Evolutionary conservation across 1,284 basidiomycete species (phyloP), one percentile per base, ranked within the genome.

Genomic region (Neolentinus lepideus): DNA sequence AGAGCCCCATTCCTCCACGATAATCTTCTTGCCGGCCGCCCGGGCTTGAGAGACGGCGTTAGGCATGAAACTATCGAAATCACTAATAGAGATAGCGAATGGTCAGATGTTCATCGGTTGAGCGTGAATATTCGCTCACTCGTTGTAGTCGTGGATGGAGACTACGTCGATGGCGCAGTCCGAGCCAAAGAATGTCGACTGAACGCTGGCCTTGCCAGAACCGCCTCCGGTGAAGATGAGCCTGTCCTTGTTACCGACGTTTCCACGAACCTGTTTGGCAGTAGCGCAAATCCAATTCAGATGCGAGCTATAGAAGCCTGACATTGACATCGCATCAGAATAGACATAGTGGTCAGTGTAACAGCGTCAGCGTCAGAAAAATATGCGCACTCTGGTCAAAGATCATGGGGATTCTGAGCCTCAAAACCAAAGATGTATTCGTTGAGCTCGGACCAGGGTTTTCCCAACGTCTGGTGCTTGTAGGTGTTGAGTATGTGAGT

Each of bases 381-480:
- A 29, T 51, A 16, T 19, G 10, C 27, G 9, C 3, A 52, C 47
- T 26, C 33, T 60, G 60, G 58, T 63, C 61, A n/a, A 63, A 62
- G 35, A 68, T 68, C 66, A 64, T 66, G 1, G 72, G 70, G 61
- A 54, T 78, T 77, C 63, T 77, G 70, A 9, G 75, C 73, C 63
- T 75, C 70, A 51, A 71, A 69, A 0, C 71, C 76, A 55, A 77
- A 77, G 54, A 79, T 75, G 56, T 76, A 74, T 8, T 69, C 68
- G 46, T 64, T 69, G 2, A 77, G 66, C 58, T 75, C 67, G 50
- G 72, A 72, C 75, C 76, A 77, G 0, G 71, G 70, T 54, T 69
- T 66, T 0, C 70, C 70, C 27, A 77, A 63, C 16, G 69, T 63
- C 1, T 64, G 58, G 58, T 78, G 74, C 57, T 69, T 67, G 63